A percentile compares a stretch with the other conserved stretches of the same genome.
phyloP scores from a whole-genome alignment of 345 rosid species.

The Raphanus raphanistrum region DNA sequence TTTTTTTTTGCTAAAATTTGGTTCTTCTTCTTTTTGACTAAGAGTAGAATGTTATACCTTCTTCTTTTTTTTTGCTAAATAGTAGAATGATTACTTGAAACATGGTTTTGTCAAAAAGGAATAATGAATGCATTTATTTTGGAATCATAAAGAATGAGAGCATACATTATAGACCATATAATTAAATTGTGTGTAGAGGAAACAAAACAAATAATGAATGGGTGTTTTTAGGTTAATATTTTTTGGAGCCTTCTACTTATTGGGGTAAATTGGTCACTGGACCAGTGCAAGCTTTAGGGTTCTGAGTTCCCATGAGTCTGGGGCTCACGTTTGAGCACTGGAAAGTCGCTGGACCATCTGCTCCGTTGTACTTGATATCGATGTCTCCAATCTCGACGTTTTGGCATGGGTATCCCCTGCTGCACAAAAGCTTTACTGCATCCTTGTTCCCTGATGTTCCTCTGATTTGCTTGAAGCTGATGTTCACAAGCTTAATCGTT shows the following conservation, averaged over 20 bases:
- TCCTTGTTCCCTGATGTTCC: constrained; percentile 50
- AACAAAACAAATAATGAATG: constrained; percentile 4
- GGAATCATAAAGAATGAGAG: neutral
- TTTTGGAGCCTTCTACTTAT: constrained; percentile 18
- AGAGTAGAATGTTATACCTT: no score
- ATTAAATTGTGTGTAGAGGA: neutral
- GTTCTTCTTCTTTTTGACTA: no score
- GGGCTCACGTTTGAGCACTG: constrained; percentile 50
- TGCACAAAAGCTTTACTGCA: constrained; percentile 52
- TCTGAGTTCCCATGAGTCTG: constrained; percentile 27
- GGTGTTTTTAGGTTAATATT: neutral
- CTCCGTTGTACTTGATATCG: constrained; percentile 40
- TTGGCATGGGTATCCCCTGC: constrained; percentile 48
- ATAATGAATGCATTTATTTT: constrained; percentile 3
- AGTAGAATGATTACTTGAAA: neutral
- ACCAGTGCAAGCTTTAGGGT: constrained; percentile 39
- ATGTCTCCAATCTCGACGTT: constrained; percentile 46
- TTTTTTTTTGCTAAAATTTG: no score
- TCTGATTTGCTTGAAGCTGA: constrained; percentile 50
- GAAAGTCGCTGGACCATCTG: constrained; percentile 37
- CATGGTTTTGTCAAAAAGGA: neutral
- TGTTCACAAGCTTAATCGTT: constrained; percentile 43
- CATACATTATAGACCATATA: constrained; percentile 29
- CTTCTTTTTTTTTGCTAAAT: no score
- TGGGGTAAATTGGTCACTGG: constrained; percentile 12